These are phyloP conservation scores for Colletotrichum sp. DNA, from an alignment of 2,329 filamentous ascomycete species.

Conservation along the genomic window DNA sequence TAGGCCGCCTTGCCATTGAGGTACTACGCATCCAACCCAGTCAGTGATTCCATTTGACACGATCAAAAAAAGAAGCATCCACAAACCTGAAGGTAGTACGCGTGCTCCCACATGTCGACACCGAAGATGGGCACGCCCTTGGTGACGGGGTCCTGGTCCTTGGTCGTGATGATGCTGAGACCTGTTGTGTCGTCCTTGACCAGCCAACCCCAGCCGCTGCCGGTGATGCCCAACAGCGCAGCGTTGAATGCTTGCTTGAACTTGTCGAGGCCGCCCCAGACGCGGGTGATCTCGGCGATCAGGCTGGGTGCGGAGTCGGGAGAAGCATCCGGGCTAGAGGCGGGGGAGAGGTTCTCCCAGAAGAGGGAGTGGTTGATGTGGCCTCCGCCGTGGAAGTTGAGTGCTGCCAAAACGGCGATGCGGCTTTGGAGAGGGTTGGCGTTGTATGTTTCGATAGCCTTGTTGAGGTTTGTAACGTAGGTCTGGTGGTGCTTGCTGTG, in stretches of 20 bases:
- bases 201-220: conserved; percentile 89
- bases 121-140: conserved; percentile 72
- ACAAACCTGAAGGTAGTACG: conserved; percentile 80
- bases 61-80: not conserved
- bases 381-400: conserved; percentile 90
- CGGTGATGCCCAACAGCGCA: conserved; percentile 74
- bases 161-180: conserved; percentile 78
- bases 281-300: conserved; percentile 62
- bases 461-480: conserved; percentile 79
- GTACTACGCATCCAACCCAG: conserved; percentile 58
- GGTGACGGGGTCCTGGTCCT: conserved; percentile 82
- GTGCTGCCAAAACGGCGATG: conserved; percentile 69
- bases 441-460: conserved; percentile 62
- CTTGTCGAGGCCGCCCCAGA: conserved; percentile 71
- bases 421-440: conserved; percentile 52
- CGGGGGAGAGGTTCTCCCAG: conserved; percentile 81
- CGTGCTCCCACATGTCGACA: conserved; percentile 94
- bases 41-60: not conserved
- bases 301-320: conserved; percentile 63
- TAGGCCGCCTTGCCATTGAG: conserved; percentile 78
- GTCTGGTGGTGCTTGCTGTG: conserved; percentile 81
- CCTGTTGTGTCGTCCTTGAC: conserved; percentile 66
- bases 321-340: conserved; percentile 61
- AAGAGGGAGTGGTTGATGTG: conserved; percentile 95
- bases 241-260: conserved; percentile 72